Evolutionary conservation across 2,329 filamentous ascomycete species (phyloP).

Genomic region (Cyphellophora europaea): DNA sequence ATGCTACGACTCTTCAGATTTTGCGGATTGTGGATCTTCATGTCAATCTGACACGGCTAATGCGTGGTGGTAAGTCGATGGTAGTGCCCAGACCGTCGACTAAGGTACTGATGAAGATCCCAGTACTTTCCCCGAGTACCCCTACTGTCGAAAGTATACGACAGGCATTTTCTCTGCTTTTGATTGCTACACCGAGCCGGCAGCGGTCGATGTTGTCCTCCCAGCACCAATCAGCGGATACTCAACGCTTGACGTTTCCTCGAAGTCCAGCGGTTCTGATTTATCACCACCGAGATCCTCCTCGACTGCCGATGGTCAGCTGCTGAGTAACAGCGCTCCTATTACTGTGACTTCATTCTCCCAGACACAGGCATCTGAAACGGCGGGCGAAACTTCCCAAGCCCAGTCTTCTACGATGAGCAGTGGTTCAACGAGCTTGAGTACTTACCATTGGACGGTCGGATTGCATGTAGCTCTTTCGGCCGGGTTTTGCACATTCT

Average conservation of each 20-base stretch:
- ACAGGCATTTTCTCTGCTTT: neutral
- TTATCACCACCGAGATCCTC: too few relatives aligned
- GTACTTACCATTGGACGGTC: too few relatives aligned
- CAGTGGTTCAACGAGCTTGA: too few relatives aligned
- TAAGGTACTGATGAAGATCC: neutral
- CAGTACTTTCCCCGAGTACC: neutral
- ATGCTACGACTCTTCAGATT: neutral
- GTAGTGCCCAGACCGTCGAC: neutral
- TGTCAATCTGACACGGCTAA: neutral
- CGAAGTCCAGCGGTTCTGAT: too few relatives aligned
- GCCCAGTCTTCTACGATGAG: too few relatives aligned
- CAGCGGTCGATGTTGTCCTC: neutral
- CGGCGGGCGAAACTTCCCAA: too few relatives aligned
- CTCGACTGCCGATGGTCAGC: too few relatives aligned
- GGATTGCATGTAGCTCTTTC: too few relatives aligned
- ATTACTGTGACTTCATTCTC: too few relatives aligned
- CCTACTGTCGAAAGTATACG: slow-evolving; percentile 1
- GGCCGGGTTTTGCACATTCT: too few relatives aligned
- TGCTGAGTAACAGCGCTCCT: too few relatives aligned
- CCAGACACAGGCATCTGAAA: too few relatives aligned
- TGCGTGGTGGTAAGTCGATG: neutral
- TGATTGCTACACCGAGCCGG: neutral
- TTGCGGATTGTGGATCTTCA: neutral
- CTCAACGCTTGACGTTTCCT: neutral
- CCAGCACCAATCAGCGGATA: neutral